Base-by-base conservation (phyloP, 2,329 filamentous ascomycete species). In the Rutstroemia sp. region DNA sequence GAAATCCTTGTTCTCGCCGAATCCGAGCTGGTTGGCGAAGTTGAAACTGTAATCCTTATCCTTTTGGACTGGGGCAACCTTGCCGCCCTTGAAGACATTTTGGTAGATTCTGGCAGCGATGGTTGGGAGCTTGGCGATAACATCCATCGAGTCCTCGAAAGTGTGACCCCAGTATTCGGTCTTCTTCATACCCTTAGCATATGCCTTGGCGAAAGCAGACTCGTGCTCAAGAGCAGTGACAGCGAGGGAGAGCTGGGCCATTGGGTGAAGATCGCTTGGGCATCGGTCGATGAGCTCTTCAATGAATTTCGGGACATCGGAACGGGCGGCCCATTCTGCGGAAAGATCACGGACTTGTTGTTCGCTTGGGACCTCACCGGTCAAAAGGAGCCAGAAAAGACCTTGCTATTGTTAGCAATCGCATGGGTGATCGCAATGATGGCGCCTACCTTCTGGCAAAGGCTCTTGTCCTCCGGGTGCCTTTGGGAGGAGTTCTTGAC, bases 1-100 rank as follows among this genome's bases (percentile, higher is more conserved):
- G 69, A 99, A 99, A 82, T 97, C 92, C 70, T 83, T 80, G 85
- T 99, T 97, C 70, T 87, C 84, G 69, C 88, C 88, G 74, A 94
- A 99, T 70, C 94, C 94, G 68, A 99, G 90, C 85, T 96, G 91
- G 86, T 97, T 97, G 77, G 94, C 92, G 74, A 99, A 89, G 88
- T 99, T 99, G 89, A 87, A 99, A 69, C 87, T 83, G 81, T 96
- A 99, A 74, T 99, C 94, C 88, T 97, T 94, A 80, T 97, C 92
- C 83, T 96, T 95, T 82, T 97, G 87, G 74, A 96, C 84, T 56
- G 91, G 75, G 60, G 90, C 89, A 66, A 99, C 92, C 87, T 97
- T 97, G 79, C 94, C 94, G 72, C 95, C 94, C 86, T 97, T 96
- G 89, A 95, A 99, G 75, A 97, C 87, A 76, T 99, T 99, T 81